Evolutionary conservation across 371 early-diverging fungal species (phyloP), one percentile per base, ranked within the genome.

Genomic region (Hamiltosporidium magnivora): DNA sequence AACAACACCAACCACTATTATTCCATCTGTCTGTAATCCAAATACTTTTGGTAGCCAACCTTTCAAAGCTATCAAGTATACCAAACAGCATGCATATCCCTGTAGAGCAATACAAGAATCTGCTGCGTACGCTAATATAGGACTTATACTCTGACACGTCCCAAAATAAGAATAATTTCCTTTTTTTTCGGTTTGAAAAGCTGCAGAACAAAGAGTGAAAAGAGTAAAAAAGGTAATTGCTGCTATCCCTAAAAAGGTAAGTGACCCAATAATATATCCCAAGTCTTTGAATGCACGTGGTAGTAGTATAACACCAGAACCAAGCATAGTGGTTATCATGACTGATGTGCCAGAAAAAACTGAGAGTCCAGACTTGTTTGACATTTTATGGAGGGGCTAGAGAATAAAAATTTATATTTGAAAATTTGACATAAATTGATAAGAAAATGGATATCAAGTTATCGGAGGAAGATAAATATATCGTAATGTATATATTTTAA

Each of bases 321-420:
- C 80, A 61, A 80, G 66, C 61, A 75, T 75, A 37, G 80, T 74
- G 25, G 70, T 68, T 36, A 77, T 54, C 72, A 80, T 64, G 11
- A 71, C 59, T 54, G 74, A 60, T 44, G 58, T 66, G 0, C 76
- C 74, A 38, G 72, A 54, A 14, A 43, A 52, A 14, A 62, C 56
- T 1, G 63, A 65, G 44, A 76, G 64, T 44, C 75, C 70, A 54
- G 40, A 59, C 42, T 71, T 64, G 46, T 44, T 70, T 65, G 58
- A 8, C 59, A 49, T 49, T 49, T 25, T 25, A 25, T 25, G 25
- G 25, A 25, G 25, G 25, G 25, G 25, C 25, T 25, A 25, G 25
- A 25, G 25, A 25, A 25, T 25, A 25, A 25, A 25, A 25, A 25
- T 25, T 25, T 25, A 25, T 25, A 25, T 25, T 25, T 25, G 25